Evolutionary conservation across 257 asterid species (phyloP).

Genomic region (Solanum stenotomum): DNA sequence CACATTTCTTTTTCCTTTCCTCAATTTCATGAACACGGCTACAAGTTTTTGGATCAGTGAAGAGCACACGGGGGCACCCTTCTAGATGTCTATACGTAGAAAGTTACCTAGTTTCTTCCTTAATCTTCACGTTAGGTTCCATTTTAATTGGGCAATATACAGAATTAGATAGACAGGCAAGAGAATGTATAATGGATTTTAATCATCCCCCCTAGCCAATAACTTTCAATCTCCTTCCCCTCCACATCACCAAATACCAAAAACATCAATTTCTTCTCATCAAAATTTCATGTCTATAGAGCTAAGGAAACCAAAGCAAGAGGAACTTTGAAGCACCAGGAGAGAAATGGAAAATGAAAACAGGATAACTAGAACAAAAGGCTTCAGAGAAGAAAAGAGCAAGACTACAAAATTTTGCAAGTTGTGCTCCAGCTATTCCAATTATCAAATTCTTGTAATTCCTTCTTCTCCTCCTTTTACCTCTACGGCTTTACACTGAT

Average conservation of each 20-base stretch:
- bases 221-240: neutral
- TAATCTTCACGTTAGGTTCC: neutral
- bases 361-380: neutral
- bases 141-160: neutral
- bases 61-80: neutral
- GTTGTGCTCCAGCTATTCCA: neutral
- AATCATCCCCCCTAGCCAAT: neutral
- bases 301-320: neutral
- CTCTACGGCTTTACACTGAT: neutral
- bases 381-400: neutral
- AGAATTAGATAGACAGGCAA: neutral
- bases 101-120: neutral
- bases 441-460: neutral
- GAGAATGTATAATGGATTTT: neutral
- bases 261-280: neutral
- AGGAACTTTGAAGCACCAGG: neutral
- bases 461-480: neutral
- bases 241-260: neutral
- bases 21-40: neutral
- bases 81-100: neutral
- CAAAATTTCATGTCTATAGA: neutral
- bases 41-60: neutral
- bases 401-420: neutral
- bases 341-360: neutral
- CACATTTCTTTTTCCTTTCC: neutral